A percentile compares a stretch with the other conserved stretches of the same genome.
Evolutionary conservation across 352 stramenopile genomes (phyloP).

Genomic region (Globisporangium nunn): DNA sequence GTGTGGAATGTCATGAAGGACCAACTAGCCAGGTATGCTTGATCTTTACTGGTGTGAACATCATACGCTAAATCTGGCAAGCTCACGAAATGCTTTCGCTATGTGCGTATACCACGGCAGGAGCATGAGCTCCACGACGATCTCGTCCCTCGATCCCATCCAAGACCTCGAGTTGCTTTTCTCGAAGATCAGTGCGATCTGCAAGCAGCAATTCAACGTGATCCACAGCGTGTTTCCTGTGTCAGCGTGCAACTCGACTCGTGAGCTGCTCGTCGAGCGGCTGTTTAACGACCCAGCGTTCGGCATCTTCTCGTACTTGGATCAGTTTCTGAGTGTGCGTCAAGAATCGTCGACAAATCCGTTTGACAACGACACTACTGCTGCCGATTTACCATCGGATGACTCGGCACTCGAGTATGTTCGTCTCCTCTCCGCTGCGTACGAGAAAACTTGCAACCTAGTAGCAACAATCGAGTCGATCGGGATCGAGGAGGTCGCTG

Average conservation of each 20-base stretch:
- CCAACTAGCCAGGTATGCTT: slow-evolving; percentile 36
- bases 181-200: slow-evolving; percentile 49
- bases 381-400: not conserved
- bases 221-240: slow-evolving; percentile 56
- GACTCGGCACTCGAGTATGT: slow-evolving; percentile 50
- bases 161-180: slow-evolving; percentile 62
- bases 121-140: slow-evolving; percentile 11
- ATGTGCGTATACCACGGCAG: slow-evolving; percentile 3
- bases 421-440: slow-evolving; percentile 46
- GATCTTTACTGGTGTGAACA: not conserved
- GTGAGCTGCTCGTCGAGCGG: slow-evolving; percentile 59
- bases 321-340: slow-evolving; percentile 51
- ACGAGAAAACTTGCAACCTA: slow-evolving; percentile 54
- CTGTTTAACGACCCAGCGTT: slow-evolving; percentile 79
- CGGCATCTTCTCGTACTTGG: slow-evolving; percentile 67
- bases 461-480: slow-evolving; percentile 41
- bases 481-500: slow-evolving; percentile 4
- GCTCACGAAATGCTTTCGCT: not conserved
- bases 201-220: slow-evolving; percentile 61
- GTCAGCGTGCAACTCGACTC: slow-evolving; percentile 29
- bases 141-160: slow-evolving; percentile 41
- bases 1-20: slow-evolving; percentile 85
- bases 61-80: too few species aligned
- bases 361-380: not conserved
- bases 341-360: slow-evolving; percentile 13